phyloP scores from a whole-genome alignment of 768 basidiomycete species.

The Termitomyces sp. region DNA sequence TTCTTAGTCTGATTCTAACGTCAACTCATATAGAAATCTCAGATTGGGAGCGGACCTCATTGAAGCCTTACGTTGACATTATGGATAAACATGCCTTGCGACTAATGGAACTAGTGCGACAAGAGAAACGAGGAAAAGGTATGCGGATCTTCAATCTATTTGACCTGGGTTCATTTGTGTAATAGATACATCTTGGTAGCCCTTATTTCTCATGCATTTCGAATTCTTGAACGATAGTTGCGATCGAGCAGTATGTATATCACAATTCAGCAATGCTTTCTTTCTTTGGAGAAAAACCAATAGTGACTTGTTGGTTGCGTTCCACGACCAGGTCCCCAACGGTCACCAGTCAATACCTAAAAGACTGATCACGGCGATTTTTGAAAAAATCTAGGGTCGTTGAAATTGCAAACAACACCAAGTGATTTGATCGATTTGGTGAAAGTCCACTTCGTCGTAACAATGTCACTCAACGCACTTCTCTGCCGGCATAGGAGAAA shows the following conservation, averaged over 20 bases:
- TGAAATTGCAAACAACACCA: background rate
- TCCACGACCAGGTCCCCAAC: too few species aligned
- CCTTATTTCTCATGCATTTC: background rate
- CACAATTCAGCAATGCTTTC: background rate
- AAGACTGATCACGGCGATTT: background rate
- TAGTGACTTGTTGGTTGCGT: background rate
- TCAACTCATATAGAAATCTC: background rate
- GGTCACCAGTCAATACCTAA: background rate
- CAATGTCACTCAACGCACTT: background rate
- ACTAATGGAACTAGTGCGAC: constrained; percentile 54
- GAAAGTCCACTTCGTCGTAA: too few species aligned
- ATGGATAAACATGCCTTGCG: constrained; percentile 65
- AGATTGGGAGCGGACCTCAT: constrained; percentile 85
- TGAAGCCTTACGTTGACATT: constrained; percentile 87
- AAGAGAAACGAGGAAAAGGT: constrained; percentile 41
- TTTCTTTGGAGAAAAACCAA: background rate
- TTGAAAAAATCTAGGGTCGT: background rate
- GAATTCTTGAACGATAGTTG: background rate
- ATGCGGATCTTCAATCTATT: constrained; percentile 3
- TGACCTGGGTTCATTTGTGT: background rate
- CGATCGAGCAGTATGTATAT: background rate
- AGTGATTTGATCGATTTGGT: background rate
- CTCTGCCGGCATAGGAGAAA: background rate
- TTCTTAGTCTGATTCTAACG: background rate
- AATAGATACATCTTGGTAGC: constrained; percentile 29